A percentile compares a stretch with the other conserved stretches of the same genome.
Evolutionary conservation across 495 filamentous ascomycete genomes (phyloP).

Genomic region (Acidomyces sp.): DNA sequence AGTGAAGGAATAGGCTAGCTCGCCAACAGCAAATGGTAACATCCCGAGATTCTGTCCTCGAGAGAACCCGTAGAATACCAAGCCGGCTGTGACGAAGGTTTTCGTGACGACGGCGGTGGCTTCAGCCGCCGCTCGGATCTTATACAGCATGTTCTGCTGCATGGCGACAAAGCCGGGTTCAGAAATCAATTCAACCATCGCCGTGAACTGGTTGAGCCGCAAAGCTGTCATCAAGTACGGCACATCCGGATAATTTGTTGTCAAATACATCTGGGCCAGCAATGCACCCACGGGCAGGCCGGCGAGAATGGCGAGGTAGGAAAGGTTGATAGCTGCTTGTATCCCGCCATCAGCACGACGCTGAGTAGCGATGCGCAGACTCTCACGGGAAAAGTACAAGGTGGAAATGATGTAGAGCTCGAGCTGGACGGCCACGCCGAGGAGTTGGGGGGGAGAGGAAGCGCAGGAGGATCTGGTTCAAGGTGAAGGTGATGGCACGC

Average conservation of each 20-base stretch:
- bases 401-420: constrained; percentile 82
- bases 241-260: constrained; percentile 36
- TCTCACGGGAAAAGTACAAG: constrained; percentile 84
- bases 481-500: constrained; percentile 71
- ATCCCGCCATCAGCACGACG: constrained; percentile 43
- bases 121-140: constrained; percentile 67
- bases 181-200: constrained; percentile 62
- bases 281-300: constrained; percentile 49
- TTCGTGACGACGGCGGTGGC: constrained; percentile 60
- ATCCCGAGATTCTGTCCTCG: constrained; percentile 47
- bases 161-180: constrained; percentile 79
- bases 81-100: constrained; percentile 56
- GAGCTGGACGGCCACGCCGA: constrained; percentile 76
- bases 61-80: constrained; percentile 45
- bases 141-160: constrained; percentile 68
- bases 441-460: constrained; percentile 67
- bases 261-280: constrained; percentile 54
- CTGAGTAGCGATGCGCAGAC: constrained; percentile 71
- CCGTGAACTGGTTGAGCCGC: constrained; percentile 57
- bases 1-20: constrained; percentile 58
- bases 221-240: constrained; percentile 53
- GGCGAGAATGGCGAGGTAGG: constrained; percentile 60
- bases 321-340: constrained; percentile 72
- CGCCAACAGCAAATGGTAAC: constrained; percentile 79
- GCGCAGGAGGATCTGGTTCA: constrained; percentile 81